phyloP scores from a whole-genome alignment of 208 protist genomes.

The Naegleria lovaniensis region DNA sequence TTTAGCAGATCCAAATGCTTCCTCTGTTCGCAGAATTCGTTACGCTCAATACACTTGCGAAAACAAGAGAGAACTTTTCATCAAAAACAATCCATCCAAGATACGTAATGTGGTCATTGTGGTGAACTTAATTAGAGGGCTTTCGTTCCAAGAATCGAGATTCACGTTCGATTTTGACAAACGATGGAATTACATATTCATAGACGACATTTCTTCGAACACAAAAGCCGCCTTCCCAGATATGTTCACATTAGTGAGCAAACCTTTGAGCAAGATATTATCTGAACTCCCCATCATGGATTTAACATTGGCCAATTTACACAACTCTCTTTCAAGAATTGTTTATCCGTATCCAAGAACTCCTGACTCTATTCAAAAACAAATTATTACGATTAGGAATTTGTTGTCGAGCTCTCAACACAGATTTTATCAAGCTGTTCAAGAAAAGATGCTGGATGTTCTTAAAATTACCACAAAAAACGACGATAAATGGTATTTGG shows the following conservation, averaged over 20 bases:
- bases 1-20: not conserved
- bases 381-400: not conserved
- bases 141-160: not conserved
- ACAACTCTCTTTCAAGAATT: not conserved
- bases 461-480: not conserved
- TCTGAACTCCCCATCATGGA: not conserved
- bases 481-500: not conserved
- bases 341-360: not conserved
- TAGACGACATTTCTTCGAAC: not conserved
- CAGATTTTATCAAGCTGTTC: not conserved
- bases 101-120: not conserved
- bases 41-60: conserved; percentile 6
- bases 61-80: not conserved
- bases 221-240: not conserved
- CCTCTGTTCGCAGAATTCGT: conserved; percentile 1
- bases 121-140: not conserved
- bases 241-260: not conserved
- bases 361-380: not conserved
- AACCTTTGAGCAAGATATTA: not conserved
- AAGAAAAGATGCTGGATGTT: not conserved
- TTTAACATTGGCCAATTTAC: not conserved
- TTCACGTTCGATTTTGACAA: conserved; percentile 22
- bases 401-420: not conserved
- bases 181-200: not conserved
- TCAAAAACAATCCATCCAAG: too few relatives aligned